phyloP scores from a whole-genome alignment of 2,329 filamentous ascomycete genomes.

The Dothidotthia symphoricarpi region DNA sequence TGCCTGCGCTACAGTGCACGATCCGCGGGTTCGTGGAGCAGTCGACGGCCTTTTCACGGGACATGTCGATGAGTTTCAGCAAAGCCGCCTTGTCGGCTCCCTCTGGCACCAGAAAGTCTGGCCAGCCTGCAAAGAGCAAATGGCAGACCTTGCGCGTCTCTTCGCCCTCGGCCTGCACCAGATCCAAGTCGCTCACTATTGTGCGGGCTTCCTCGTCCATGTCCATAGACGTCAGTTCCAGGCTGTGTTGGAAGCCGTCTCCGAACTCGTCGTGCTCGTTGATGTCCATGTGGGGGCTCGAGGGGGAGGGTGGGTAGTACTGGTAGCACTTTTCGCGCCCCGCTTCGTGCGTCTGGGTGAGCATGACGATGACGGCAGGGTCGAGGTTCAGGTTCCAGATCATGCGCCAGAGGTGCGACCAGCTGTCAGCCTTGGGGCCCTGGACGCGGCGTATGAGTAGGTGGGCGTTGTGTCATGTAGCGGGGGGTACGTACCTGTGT shows the following conservation, averaged over 20 bases:
- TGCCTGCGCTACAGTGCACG: constrained; percentile 73
- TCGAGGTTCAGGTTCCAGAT: constrained; percentile 74
- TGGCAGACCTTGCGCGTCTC: constrained; percentile 73
- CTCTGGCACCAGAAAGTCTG: constrained; percentile 81
- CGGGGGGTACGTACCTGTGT: too few species aligned
- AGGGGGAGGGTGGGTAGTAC: constrained; percentile 67
- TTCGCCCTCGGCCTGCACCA: constrained; percentile 45
- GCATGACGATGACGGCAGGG: constrained; percentile 81
- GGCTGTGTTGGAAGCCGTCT: constrained; percentile 64
- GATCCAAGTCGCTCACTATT: constrained; percentile 70
- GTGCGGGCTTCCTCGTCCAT: constrained; percentile 59
- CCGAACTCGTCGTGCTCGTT: constrained; percentile 65
- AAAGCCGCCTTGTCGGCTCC: constrained; percentile 66
- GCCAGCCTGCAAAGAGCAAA: constrained; percentile 83
- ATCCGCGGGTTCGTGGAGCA: constrained; percentile 66
- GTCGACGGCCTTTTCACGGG: constrained; percentile 56
- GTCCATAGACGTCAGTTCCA: constrained; percentile 59
- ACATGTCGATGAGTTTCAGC: constrained; percentile 67
- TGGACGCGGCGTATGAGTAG: too few species aligned
- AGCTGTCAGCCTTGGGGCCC: constrained; percentile 75
- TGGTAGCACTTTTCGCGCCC: constrained; percentile 80
- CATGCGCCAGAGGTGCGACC: constrained; percentile 94
- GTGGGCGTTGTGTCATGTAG: constrained; percentile 40
- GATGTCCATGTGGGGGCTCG: constrained; percentile 49
- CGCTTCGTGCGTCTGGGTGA: constrained; percentile 82